Base-by-base conservation (phyloP, 345 rosid species). In the Pelargonium nanum region DNA sequence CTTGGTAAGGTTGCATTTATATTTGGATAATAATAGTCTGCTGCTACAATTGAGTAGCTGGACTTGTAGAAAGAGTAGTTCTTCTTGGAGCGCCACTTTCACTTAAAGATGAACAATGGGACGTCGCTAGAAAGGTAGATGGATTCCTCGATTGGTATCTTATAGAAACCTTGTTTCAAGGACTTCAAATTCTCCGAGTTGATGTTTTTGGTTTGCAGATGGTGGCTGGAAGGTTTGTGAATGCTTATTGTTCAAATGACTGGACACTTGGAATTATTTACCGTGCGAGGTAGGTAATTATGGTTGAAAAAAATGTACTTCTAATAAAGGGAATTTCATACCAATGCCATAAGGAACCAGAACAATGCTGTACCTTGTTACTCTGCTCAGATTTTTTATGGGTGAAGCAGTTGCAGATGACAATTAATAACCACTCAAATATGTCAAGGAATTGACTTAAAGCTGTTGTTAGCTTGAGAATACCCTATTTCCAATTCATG, bases 51-150 rank as follows among this genome's bases (percentile, higher is more conserved):
- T 58, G 45, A 58, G 64, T 73, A 81, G 84, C 65, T 70, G 71
- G 74, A 65, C 22, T 79, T 20, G 78, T 84, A 4, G 86, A 81
- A 70, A 81, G 80, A 58, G 84, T 75, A 53, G 73, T 79, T 53
- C 79, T 84, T 58, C 80, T 84, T 55, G 89, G 80, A 66, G 79
- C 81, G 68, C 84, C 89, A 16, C 22, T 84, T 66, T 60, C 84
- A 57, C 76, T 84, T 62, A 65, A 70, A 50, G 74, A 71, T 63
- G 81, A 81, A 71, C 75, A 73, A 1, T 81, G 89, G 84, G 75
- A 72, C 56, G 70, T 32, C 32, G 84, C 63, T 53, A 66, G 84
- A 62, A 79, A 74, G 84, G 89, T 70, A 67, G 59, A 24, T 23
- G 34, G 28, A 19, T 1, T 19, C 22, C 48, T 13, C 26, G 25